Percentiles rank a stretch among this genome's conserved stretches.
phyloP scores from a whole-genome alignment of 108 stramenopile genomes.

The Nannochloropsis gaditana region DNA sequence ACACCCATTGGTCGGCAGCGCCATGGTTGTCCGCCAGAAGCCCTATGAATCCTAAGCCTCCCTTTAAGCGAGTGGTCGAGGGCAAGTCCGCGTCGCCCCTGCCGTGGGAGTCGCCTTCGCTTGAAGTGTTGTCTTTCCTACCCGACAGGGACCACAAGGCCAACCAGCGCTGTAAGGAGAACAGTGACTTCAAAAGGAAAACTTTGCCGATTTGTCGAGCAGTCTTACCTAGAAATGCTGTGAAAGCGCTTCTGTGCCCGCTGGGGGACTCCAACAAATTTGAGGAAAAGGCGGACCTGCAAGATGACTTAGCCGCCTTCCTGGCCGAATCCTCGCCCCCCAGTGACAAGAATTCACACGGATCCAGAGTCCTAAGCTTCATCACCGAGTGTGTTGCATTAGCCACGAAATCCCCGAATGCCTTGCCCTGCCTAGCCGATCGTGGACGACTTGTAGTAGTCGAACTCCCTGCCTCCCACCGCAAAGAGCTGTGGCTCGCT shows the following conservation, averaged over 20 bases:
- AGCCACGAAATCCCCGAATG: background rate
- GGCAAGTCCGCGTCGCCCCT: background rate
- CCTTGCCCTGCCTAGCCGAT: background rate
- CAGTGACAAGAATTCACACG: too few relatives aligned
- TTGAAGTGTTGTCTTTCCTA: background rate
- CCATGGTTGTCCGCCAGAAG: background rate
- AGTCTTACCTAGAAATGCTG: background rate
- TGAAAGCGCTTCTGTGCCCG: background rate
- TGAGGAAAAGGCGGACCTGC: background rate
- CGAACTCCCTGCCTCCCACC: background rate
- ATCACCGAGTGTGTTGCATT: too few relatives aligned
- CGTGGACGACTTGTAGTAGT: background rate
- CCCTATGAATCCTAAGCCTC: background rate
- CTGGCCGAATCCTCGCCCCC: background rate
- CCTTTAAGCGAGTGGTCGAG: background rate
- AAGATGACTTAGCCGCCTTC: background rate
- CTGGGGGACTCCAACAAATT: background rate
- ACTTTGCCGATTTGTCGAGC: slow-evolving; percentile 2
- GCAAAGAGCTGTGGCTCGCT: background rate
- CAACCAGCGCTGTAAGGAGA: background rate
- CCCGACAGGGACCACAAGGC: background rate
- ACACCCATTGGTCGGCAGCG: background rate
- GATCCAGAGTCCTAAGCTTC: too few relatives aligned
- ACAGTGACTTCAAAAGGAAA: background rate
- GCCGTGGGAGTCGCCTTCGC: background rate